Base-by-base conservation (phyloP, 2,329 filamentous ascomycete species). In the Ceratocystis harringtonii region DNA sequence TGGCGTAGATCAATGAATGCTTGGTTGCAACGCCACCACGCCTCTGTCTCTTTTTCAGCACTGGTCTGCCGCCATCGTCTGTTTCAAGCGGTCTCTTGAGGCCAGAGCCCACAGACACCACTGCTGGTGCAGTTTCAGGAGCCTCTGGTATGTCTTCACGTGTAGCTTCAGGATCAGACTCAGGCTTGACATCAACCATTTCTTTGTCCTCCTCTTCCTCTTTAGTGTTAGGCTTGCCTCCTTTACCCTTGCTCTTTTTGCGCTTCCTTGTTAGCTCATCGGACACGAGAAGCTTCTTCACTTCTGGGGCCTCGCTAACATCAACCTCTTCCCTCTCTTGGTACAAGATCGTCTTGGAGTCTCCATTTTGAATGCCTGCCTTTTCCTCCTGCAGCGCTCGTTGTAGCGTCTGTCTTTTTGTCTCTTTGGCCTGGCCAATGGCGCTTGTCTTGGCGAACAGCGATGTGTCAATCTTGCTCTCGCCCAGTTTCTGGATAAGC, bases 61-160 rank as follows among this genome's bases (percentile, higher is more conserved):
- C 78, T 0, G 92, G 94, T 65, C 84, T 84, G 5, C 92, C 90
- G 67, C 87, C 84, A 1, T 89, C 85, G 68, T 90, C 90, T 8
- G 90, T 70, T 57, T 95, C 89, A 10, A 99, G 78, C 1, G 92
- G 90, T 52, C 92, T 82, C 74, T 97, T 97, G 67, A 99, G 75
- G 5, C 94, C 94, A 68, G 85, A 87, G 22, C 94, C 94, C 64
- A 84, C 76, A 1, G 55, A 58, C 17, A 5, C 17, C 28, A 67
- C 50, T 32, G 61, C 32, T n/a, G 63, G 50, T 25, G 30, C 70
- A 69, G n/a, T 68, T 61, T 44, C 68, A 4, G 28, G 3, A 3
- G 12, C 55, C 55, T 52, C 19, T 12, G 22, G 48, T 25, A 15
- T 41, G 4, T 36, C 55, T 57, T 57, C 52, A 12, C 17, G 2